Evolutionary conservation across 2,329 filamentous ascomycete genomes (phyloP), one percentile per base, ranked within the genome.

Genomic region (Dothideomycetes sp.): DNA sequence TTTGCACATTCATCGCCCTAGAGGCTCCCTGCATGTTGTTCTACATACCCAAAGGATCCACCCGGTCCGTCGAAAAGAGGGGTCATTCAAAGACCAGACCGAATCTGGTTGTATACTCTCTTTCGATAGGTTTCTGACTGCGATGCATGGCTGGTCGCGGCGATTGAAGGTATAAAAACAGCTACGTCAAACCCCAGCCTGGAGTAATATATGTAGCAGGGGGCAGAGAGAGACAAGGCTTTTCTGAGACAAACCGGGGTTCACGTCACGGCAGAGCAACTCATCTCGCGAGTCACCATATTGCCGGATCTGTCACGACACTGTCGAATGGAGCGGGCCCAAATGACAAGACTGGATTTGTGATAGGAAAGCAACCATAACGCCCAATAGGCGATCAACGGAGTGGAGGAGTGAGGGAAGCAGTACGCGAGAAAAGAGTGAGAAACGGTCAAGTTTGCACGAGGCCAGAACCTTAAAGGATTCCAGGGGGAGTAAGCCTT

Each of bases 271-370:
- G 37, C 24, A 29, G 37, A 40, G n/a, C n/a, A n/a, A n/a, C n/a
- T 40, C 29, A 33, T 32, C 17, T 40, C 37, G 28, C 29, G 20
- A 40, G 29, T 40, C 37, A 33, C 37, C 37, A 40, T 28, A 40
- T 39, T 25, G 13, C 27, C 35, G 24, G 35, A 30, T 25, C 28
- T 10, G 35, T 39, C 35, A 20, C 35, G 35, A 28, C 35, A 39
- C 35, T 24, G n/a, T n/a, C n/a, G n/a, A n/a, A n/a, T 28, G 35
- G 35, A 39, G 15, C 15, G 6, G 15, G 31, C 23, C 28, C 22
- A 39, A 28, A 31, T 28, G 31, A 32, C 29, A 12, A 16, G 30
- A 12, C 17, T 19, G 35, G 25, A n/a, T 13, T 25, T 10, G 16
- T 13, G 13, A 33, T 32, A 20, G 22, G 16, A 23, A 33, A 40